Base-by-base conservation (phyloP, 495 filamentous ascomycete genomes). In the Amorphotheca resinae region DNA sequence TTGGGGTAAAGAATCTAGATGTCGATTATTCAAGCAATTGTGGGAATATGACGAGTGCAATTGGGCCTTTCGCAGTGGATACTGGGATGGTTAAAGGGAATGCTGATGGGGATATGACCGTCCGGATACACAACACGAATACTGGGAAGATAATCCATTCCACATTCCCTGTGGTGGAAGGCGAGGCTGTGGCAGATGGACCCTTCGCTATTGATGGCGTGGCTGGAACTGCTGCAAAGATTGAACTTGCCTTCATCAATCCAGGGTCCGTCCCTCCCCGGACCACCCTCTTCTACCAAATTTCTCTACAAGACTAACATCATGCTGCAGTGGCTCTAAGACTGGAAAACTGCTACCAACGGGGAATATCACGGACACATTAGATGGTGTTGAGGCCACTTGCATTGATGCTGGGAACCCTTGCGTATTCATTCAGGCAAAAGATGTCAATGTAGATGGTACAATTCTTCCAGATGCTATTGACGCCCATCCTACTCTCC, bases 21-120 rank as follows among this genome's bases (percentile, higher is more conserved):
- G 64, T 85, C 1, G 80, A 86, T 55, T 70, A 73, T 45, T 74
- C 73, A 1, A 74, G 78, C 9, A 86, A 84, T 53, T 86, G 81
- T 49, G 82, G 82, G 6, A 86, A 85, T 48, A 83, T 86, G 79
- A 71, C 61, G 0, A 65, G 68, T 20, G 71, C 77, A 0, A 70
- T 87, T 38, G 82, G 82, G 0, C 78, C 81, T 0, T 78, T 70
- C 48, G 74, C 76, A 0, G 62, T 77, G 15, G 74, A 84, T 45
- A 50, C 64, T 21, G 63, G 72, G 21, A 22, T 83, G 8, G 55
- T 73, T 3, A 20, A 33, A 9, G 1, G n/a, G 14, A 11, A 33
- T 14, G 56, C 32, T 37, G 55, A 64, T 3, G 55, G 56, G 9
- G 32, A 51, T 2, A 56, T 47, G 9, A 63, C 58, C 3, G 58